A percentile compares a stretch with the other conserved stretches of the same genome.
These are phyloP conservation scores for Penicillium arizonense DNA, from an alignment of 495 filamentous ascomycete genomes.

Conservation along the genomic window DNA sequence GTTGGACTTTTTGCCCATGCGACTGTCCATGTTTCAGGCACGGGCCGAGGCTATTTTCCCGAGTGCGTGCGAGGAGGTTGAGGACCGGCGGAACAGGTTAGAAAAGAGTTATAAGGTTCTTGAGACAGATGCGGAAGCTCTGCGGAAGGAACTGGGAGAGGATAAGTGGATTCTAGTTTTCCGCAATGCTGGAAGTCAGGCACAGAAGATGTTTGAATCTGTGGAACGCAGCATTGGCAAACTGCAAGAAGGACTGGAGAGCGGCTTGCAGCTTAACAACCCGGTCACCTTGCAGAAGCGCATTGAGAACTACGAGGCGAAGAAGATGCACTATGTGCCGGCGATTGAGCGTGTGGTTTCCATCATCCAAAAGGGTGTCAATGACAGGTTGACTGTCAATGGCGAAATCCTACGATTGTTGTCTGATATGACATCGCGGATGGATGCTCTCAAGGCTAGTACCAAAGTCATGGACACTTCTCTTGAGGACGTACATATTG, in stretches of 20 bases:
- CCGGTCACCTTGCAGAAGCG: constrained; percentile 67
- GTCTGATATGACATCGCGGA: constrained; percentile 74
- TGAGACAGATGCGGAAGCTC: constrained; percentile 79
- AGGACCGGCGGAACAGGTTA: constrained; percentile 63
- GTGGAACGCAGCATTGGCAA: constrained; percentile 82
- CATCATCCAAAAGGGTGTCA: constrained; percentile 90
- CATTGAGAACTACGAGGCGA: constrained; percentile 91
- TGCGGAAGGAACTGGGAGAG: constrained; percentile 86
- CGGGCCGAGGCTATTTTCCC: constrained; percentile 77
- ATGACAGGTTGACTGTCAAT: constrained; percentile 88
- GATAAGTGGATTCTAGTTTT: constrained; percentile 96
- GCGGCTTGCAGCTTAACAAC: constrained; percentile 67
- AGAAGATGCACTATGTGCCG: constrained; percentile 92
- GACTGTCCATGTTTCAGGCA: constrained; percentile 76
- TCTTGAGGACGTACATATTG: constrained; percentile 70
- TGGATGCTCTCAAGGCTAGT: constrained; percentile 70
- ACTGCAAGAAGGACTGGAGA: constrained; percentile 76
- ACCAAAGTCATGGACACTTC: constrained; percentile 72
- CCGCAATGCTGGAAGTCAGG: constrained; percentile 86
- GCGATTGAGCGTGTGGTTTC: constrained; percentile 86
- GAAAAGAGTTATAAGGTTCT: constrained; percentile 80
- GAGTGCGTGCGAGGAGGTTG: constrained; percentile 84
- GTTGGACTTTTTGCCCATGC: constrained; percentile 95
- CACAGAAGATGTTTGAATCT: constrained; percentile 91
- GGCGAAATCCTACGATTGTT: constrained; percentile 87